Evolutionary conservation across 1,139 yeast species (phyloP), one percentile per base, ranked within the genome.

Genomic region (Taiozyma sp.): DNA sequence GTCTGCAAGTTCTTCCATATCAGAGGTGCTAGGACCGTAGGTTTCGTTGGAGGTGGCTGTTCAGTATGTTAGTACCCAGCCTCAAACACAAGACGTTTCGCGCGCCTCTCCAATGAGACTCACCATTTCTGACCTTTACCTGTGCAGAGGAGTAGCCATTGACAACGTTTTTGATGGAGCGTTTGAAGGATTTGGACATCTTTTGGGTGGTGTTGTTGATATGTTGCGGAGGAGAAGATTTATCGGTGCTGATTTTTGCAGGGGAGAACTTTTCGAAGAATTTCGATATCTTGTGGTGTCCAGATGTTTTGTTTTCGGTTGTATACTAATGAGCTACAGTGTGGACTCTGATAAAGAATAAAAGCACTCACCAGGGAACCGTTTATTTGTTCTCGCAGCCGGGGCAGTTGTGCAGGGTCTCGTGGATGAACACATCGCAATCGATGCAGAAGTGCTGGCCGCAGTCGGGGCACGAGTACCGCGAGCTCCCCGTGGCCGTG

Each of bases 361-460:
- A 36, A n/a, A 36, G 39, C 7, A 4, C 10, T 16, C 39, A 36
- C 10, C 12, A 28, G 4, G 12, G 12, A 10, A 28, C 30, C 30
- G 8, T 28, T 32, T 28, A 46, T 45, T 55, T 58, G 3, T 82
- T 69, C 57, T 89, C 96, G 70, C 99, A 93, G 0, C 98, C 98
- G 0, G 98, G 97, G 66, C 99, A 93, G 65, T 89, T 91, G 68
- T 93, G 98, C 45, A 93, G 73, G 0, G 81, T 80, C 62, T 92
- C 98, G 65, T 93, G 99, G 43, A 93, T 84, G 66, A 90, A 93
- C 0, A 92, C 88, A 66, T 93, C 98, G 69, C 99, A 93, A 62
- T 93, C 98, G 36, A 92, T 87, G 70, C 99, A 93, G 65, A 89
- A 93, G 54, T 84, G 87, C 44, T 81, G 72, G 6, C 65, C 57